Evolutionary conservation across 345 rosid genomes (phyloP), one percentile per base, ranked within the genome.

Genomic region (Melastoma malabathricum): DNA sequence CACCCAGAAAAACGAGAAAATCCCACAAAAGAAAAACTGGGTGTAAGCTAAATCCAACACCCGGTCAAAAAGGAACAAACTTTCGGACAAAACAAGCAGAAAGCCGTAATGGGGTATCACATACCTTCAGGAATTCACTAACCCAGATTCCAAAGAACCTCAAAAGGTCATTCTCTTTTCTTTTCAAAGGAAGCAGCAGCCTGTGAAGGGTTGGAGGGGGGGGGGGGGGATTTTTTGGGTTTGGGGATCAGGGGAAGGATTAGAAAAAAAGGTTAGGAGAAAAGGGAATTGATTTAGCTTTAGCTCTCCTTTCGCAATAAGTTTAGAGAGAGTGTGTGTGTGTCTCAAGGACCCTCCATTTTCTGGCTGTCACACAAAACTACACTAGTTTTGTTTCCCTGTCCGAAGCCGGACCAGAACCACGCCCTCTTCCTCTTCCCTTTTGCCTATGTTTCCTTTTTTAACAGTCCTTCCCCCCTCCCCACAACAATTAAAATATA

Each of bases 281-380:
- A 15, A 12, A 34, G 44, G n/a, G 34, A 10, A 45, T 51, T 31
- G 10, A 44, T 17, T 27, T 12, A 51, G n/a, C 62, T 41, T 18
- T 9, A 47, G 43, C 38, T 29, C 38, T 34, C 41, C 12, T 34
- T 34, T 34, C 12, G 10, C 29, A 39, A 44, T 38, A 16, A 27
- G 43, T 43, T 15, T 47, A 48, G 25, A 43, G 64, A 59, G 60
- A 50, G 58, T 56, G 53, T 13, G 25, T 31, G 64, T 57, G 60
- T 45, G 53, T 59, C 47, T 72, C 65, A 72, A 66, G 71, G 79
- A 71, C 70, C 74, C 79, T 81, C 78, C 79, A 71, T 65, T 63
- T 1, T 22, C 4, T 22, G 4, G 25, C 2, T 56, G 57, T 53
- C 73, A 61, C 59, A 49, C 59, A 67, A 22, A 69, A 52, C 67